Conservation (phyloP, 257 asterid genomes). For the Solanum infundibuliforme region DNA sequence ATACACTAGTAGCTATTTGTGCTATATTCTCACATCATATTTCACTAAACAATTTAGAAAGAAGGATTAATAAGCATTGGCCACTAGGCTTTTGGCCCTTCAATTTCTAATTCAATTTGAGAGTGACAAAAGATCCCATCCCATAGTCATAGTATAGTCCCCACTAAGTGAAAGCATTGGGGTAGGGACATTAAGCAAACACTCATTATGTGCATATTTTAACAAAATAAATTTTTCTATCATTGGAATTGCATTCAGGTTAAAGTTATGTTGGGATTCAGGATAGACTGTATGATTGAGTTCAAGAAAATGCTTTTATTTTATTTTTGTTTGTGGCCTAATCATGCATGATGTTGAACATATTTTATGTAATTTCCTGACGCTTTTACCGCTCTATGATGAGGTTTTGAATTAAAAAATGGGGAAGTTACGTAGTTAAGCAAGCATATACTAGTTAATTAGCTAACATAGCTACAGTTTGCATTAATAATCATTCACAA, state of each 20-base stretch:
- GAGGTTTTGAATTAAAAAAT: background rate
- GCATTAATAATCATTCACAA: no score
- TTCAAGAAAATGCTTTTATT: background rate
- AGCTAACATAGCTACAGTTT: no score
- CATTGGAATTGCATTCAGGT: background rate
- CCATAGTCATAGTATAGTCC: background rate
- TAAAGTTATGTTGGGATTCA: background rate
- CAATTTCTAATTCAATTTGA: background rate
- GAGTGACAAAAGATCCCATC: background rate
- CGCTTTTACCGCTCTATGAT: background rate
- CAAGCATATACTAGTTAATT: no score
- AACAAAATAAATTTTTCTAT: background rate
- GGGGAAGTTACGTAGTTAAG: no score
- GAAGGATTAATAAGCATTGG: background rate
- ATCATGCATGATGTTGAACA: background rate
- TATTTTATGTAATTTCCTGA: background rate
- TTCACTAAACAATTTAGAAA: background rate
- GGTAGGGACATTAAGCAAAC: background rate
- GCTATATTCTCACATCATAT: background rate
- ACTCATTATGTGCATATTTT: background rate
- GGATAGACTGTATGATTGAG: background rate
- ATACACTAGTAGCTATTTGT: background rate
- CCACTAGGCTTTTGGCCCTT: background rate
- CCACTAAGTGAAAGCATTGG: background rate
- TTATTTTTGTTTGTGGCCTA: background rate